Percentiles rank a stretch among this genome's conserved stretches.
phyloP scores from a whole-genome alignment of 2,329 filamentous ascomycete species.

The Harringtonia lauricola region DNA sequence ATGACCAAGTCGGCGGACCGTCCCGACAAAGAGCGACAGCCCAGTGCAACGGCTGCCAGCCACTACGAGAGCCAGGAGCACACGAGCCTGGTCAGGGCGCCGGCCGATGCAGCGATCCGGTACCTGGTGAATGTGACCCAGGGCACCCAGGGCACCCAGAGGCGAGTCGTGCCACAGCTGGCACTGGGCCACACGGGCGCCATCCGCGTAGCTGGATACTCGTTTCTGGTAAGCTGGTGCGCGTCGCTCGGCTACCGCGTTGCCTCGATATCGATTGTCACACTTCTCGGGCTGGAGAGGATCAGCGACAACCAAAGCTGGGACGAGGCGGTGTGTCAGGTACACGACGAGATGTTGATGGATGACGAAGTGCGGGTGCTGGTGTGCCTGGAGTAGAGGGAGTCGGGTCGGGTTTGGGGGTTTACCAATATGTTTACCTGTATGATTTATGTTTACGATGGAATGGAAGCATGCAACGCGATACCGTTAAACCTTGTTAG shows the following conservation, averaged over 20 bases:
- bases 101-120: neutral
- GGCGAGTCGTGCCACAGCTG: constrained; percentile 3
- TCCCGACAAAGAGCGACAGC: neutral
- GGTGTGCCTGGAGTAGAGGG: neutral
- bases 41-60: neutral
- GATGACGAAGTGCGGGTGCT: constrained; percentile 7
- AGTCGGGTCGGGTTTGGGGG: neutral
- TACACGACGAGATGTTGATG: constrained; percentile 3
- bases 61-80: no score
- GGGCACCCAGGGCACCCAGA: neutral
- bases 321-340: constrained; percentile 4
- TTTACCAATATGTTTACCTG: no score
- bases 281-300: constrained; percentile 2
- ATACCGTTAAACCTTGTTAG: no score
- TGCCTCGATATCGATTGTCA: constrained; percentile 1
- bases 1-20: neutral
- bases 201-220: constrained; percentile 4
- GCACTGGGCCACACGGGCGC: constrained; percentile 1
- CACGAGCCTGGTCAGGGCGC: neutral
- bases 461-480: no score
- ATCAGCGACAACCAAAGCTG: constrained; percentile 2
- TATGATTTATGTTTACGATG: no score
- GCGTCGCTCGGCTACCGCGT: neutral
- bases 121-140: constrained; percentile 7
- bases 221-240: neutral